Evolutionary conservation across 257 asterid species (phyloP).

Genomic region (Lycium barbarum): DNA sequence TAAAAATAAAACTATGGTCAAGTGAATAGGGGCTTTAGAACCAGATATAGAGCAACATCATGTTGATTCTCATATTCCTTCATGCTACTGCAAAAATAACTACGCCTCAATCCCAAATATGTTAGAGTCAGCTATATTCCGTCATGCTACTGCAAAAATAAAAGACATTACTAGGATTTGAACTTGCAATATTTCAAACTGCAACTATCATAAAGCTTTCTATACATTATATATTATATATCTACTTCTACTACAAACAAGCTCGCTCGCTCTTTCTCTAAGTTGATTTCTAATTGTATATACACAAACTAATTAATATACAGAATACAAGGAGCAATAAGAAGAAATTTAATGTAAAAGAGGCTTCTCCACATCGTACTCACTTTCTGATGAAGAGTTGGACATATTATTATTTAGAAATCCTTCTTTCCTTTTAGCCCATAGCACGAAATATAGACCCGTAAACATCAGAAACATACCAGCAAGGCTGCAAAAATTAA

Average conservation of each 20-base stretch:
- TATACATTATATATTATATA: neutral
- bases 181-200: neutral
- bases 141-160: conserved; percentile 39
- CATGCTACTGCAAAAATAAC: neutral
- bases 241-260: neutral
- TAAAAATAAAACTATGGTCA: neutral
- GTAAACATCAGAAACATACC: conserved; percentile 90
- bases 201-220: conserved; percentile 4
- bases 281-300: neutral
- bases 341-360: conserved; percentile 55
- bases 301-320: conserved; percentile 7
- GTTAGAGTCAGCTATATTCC: neutral
- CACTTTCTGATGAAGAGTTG: conserved; percentile 37
- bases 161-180: conserved; percentile 26
- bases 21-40: neutral
- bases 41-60: conserved; percentile 6
- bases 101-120: neutral
- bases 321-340: neutral
- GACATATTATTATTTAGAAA: conserved; percentile 19
- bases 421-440: conserved; percentile 86
- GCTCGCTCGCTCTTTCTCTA: neutral
- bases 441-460: conserved; percentile 78
- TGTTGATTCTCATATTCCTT: neutral
- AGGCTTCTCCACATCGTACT: conserved; percentile 76
- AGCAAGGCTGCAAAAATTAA: conserved; percentile 52